phyloP scores from a whole-genome alignment of 2,329 filamentous ascomycete species.

The Cercospora sesami region DNA sequence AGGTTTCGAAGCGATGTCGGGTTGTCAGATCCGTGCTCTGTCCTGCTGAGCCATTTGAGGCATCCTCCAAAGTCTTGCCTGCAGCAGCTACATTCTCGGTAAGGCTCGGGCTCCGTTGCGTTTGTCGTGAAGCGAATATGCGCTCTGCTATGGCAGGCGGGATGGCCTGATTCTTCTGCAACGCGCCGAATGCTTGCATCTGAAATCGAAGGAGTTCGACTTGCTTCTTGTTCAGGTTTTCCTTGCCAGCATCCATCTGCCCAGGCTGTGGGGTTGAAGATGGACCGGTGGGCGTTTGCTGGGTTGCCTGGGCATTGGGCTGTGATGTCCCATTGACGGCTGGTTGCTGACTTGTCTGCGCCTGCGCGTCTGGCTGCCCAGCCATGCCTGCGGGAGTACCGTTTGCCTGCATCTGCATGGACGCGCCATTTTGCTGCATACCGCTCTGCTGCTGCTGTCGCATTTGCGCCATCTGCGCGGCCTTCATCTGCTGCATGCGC shows the following conservation, averaged over 20 bases:
- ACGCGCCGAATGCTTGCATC: constrained; percentile 85
- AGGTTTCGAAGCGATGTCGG: constrained; percentile 64
- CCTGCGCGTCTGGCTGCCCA: constrained; percentile 30
- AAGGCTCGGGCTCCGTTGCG: constrained; percentile 50
- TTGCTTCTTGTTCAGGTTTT: constrained; percentile 70
- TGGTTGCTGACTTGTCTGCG: constrained; percentile 27
- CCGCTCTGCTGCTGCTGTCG: constrained; percentile 50
- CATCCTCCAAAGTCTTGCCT: constrained; percentile 55
- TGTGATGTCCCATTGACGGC: constrained; percentile 25
- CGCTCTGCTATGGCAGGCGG: constrained; percentile 76
- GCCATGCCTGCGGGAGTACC: constrained; percentile 47
- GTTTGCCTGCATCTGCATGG: constrained; percentile 48
- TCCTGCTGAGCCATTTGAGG: constrained; percentile 45
- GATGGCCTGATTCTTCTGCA: constrained; percentile 83
- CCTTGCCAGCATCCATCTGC: constrained; percentile 27
- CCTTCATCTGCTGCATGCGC: constrained; percentile 48
- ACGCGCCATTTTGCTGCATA: constrained; percentile 53
- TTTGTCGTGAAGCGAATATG: constrained; percentile 71
- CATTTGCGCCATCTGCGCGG: constrained; percentile 45
- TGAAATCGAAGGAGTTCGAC: constrained; percentile 76
- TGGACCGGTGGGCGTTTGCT: constrained; percentile 29
- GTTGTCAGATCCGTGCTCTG: constrained; percentile 38
- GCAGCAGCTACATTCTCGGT: constrained; percentile 46
- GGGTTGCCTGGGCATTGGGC: constrained; percentile 13
- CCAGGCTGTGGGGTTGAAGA: constrained; percentile 24